Evolutionary conservation across 495 filamentous ascomycete genomes (phyloP).

Genomic region (Jackrogersella minutella): DNA sequence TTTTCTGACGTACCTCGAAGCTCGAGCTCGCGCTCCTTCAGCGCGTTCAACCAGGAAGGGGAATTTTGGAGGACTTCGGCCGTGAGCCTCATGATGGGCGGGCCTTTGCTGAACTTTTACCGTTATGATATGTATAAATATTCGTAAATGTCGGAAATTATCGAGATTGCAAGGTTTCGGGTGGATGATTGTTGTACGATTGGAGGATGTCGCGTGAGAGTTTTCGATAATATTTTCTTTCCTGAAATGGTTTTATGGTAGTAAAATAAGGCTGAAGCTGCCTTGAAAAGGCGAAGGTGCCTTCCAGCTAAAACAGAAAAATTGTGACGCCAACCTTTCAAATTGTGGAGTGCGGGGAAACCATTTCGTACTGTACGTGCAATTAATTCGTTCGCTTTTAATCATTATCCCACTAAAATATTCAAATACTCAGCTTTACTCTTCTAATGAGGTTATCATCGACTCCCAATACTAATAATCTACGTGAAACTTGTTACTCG

Average conservation of each 20-base stretch:
- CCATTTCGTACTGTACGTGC: slow-evolving; percentile 1
- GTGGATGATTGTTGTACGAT: background rate
- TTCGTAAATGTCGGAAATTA: background rate
- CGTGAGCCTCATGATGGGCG: slow-evolving; percentile 82
- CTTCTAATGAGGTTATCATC: too few species aligned
- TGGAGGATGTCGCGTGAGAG: slow-evolving; percentile 11
- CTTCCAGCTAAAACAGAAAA: background rate
- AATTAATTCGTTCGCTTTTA: background rate
- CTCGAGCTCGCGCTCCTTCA: slow-evolving; percentile 98
- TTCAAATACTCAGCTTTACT: too few species aligned
- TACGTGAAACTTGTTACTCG: too few species aligned
- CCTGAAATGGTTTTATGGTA: too few species aligned
- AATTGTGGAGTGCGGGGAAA: slow-evolving; percentile 15
- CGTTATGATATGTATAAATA: slow-evolving; percentile 14
- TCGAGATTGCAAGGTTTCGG: background rate
- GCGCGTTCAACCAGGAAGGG: slow-evolving; percentile 95
- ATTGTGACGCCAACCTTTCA: slow-evolving; percentile 15
- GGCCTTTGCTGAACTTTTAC: slow-evolving; percentile 26
- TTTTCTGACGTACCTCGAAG: slow-evolving; percentile 99
- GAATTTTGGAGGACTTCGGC: slow-evolving; percentile 90
- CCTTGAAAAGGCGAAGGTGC: background rate
- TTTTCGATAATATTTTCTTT: background rate
- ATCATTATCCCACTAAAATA: background rate
- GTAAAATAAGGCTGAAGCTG: slow-evolving; percentile 9
- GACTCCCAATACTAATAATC: too few species aligned